Evolutionary conservation across 1,139 yeast species (phyloP).

Genomic region (Zygosaccharomyces pseudobailii): DNA sequence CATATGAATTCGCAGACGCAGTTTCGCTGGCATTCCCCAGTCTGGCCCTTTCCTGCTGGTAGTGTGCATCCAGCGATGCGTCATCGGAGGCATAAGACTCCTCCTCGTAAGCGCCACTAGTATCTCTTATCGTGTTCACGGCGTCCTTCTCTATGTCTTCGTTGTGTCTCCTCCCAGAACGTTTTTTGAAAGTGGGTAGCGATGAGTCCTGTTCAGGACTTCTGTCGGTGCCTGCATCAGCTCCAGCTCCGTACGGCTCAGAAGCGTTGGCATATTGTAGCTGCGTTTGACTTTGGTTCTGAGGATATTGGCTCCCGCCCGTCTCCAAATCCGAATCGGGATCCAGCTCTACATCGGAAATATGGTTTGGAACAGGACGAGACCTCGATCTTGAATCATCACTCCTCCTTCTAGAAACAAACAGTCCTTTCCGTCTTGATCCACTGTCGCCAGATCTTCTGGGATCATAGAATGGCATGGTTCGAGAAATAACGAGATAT

Average conservation of each 20-base stretch:
- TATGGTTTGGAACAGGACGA: neutral
- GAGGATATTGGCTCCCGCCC: neutral
- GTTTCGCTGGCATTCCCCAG: conserved; percentile 5
- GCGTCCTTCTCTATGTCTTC: conserved; percentile 21
- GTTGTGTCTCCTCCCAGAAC: conserved; percentile 5
- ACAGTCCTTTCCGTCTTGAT: neutral
- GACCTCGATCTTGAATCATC: neutral
- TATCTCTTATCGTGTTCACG: conserved; percentile 17
- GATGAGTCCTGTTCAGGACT: neutral
- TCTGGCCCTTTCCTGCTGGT: conserved; percentile 5
- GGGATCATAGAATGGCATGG: neutral
- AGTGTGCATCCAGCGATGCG: conserved; percentile 6
- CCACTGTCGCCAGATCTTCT: neutral
- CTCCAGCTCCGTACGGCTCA: neutral
- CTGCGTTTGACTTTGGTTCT: too few relatives aligned
- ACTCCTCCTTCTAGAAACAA: neutral
- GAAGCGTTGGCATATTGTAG: neutral
- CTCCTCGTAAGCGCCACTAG: conserved; percentile 17
- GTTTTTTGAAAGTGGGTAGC: conserved; percentile 9
- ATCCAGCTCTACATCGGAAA: conserved; percentile 2
- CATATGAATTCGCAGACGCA: conserved; percentile 3
- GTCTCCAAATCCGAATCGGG: conserved; percentile 10
- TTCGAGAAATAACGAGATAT: neutral
- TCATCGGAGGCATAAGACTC: conserved; percentile 15
- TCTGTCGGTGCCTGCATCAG: too few relatives aligned